Conservation (phyloP, 768 basidiomycete species). For the Strobilomyces echinocephalus region DNA sequence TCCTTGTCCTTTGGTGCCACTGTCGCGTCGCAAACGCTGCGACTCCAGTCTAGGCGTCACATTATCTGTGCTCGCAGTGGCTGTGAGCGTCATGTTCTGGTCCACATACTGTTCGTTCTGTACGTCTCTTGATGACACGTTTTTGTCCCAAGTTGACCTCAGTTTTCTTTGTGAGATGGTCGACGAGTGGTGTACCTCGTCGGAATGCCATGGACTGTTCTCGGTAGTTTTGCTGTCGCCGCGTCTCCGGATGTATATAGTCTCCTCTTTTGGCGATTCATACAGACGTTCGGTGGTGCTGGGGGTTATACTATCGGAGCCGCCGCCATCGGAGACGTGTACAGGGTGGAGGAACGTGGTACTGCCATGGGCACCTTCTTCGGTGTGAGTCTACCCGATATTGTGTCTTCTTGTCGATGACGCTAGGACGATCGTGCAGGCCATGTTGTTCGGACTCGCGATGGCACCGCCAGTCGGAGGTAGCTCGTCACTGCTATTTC, state of each 20-base stretch:
- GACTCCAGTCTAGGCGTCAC: slow-evolving; percentile 45
- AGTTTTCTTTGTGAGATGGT: slow-evolving; percentile 46
- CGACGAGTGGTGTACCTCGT: slow-evolving; percentile 57
- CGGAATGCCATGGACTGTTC: slow-evolving; percentile 52
- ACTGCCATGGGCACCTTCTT: slow-evolving; percentile 57
- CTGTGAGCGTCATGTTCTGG: slow-evolving; percentile 48
- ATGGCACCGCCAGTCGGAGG: slow-evolving; percentile 60
- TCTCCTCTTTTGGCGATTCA: slow-evolving; percentile 57
- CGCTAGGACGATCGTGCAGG: slow-evolving; percentile 23
- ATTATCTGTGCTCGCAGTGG: slow-evolving; percentile 42
- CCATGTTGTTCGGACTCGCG: slow-evolving; percentile 53
- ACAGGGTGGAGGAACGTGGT: slow-evolving; percentile 57
- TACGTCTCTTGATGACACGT: slow-evolving; percentile 19
- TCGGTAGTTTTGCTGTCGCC: slow-evolving; percentile 61
- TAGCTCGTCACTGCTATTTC: slow-evolving; percentile 1
- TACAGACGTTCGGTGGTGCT: slow-evolving; percentile 64
- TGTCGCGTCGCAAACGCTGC: not conserved
- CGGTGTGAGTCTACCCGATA: slow-evolving; percentile 32
- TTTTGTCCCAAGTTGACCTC: not conserved
- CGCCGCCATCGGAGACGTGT: slow-evolving; percentile 64
- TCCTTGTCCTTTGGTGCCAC: not conserved
- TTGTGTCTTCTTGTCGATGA: not conserved
- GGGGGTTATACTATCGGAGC: slow-evolving; percentile 52
- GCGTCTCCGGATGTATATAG: slow-evolving; percentile 36
- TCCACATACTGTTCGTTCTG: slow-evolving; percentile 51